Conservation (phyloP, 2,329 filamentous ascomycete species). For the Epichloe amarillans region DNA sequence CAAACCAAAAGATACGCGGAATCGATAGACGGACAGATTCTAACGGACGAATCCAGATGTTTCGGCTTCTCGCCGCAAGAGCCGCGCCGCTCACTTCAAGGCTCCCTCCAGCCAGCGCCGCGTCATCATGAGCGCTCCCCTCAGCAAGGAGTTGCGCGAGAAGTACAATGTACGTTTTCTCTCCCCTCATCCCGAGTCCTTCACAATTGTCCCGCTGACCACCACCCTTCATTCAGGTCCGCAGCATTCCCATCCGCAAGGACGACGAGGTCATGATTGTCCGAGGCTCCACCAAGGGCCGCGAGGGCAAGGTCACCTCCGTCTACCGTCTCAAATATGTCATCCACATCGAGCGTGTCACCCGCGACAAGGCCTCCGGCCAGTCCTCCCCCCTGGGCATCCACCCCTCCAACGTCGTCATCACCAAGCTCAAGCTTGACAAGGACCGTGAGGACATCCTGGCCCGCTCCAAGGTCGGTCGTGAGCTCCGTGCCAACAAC, state of each 20-base stretch:
- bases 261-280: constrained; percentile 91
- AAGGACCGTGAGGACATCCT: constrained; percentile 86
- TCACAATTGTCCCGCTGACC: neutral
- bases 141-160: constrained; percentile 94
- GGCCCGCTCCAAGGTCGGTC: constrained; percentile 69
- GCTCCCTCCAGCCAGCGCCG: constrained; percentile 90
- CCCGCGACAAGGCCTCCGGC: constrained; percentile 94
- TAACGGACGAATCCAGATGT: constrained; percentile 33
- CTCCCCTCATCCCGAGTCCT: neutral
- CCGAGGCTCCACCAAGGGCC: constrained; percentile 90
- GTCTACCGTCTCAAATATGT: constrained; percentile 98
- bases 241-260: constrained; percentile 93
- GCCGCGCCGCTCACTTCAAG: constrained; percentile 95
- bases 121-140: constrained; percentile 90
- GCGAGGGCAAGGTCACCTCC: constrained; percentile 94
- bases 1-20: neutral
- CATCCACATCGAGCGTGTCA: constrained; percentile 93
- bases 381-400: constrained; percentile 91
- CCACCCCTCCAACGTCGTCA: constrained; percentile 91
- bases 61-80: constrained; percentile 85
- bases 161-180: constrained; percentile 80
- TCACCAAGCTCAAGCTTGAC: constrained; percentile 98
- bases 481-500: constrained; percentile 61
- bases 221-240: constrained; percentile 46
- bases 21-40: too few species aligned